phyloP scores from a whole-genome alignment of 352 stramenopile species.

The Phytophthora syringae region DNA sequence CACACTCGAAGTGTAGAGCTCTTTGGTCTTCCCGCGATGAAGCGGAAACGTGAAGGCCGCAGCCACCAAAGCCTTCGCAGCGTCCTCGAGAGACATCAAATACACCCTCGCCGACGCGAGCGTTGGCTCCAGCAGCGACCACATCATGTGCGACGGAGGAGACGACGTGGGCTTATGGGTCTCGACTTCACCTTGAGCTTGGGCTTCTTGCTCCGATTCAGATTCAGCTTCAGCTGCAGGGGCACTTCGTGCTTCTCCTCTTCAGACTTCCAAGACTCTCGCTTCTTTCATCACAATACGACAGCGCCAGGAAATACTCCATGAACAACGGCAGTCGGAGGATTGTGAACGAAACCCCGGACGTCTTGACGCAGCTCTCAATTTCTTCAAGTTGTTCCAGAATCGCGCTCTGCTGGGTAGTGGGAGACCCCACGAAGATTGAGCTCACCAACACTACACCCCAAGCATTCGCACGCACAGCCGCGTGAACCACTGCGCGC shows the following conservation, averaged over 20 bases:
- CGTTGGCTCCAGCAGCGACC: conserved; percentile 51
- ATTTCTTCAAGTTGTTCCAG: conserved; percentile 71
- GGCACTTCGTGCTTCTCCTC: conserved; percentile 38
- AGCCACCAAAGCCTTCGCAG: conserved; percentile 58
- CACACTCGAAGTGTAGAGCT: conserved; percentile 52
- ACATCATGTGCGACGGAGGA: conserved; percentile 38
- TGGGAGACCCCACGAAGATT: conserved; percentile 58
- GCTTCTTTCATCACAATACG: conserved; percentile 23
- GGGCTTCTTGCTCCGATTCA: conserved; percentile 6
- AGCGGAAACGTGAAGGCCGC: conserved; percentile 65
- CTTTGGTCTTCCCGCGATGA: conserved; percentile 47
- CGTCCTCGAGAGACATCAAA: conserved; percentile 60
- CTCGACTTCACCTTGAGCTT: conserved; percentile 21
- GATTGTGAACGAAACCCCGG: conserved; percentile 64
- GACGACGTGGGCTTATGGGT: conserved; percentile 12
- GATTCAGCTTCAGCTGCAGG: conserved; percentile 7
- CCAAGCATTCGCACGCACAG: conserved; percentile 59
- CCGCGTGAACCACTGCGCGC: conserved; percentile 56
- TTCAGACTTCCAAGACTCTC: conserved; percentile 26
- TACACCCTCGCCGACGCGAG: conserved; percentile 53
- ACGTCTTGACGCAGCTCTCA: conserved; percentile 64
- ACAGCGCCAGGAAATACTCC: conserved; percentile 79
- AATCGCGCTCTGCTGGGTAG: conserved; percentile 32
- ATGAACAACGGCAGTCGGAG: conserved; percentile 78
- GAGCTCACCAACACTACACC: conserved; percentile 78